Evolutionary conservation across 345 rosid genomes (phyloP), one percentile per base, ranked within the genome.

Genomic region (Diplotaxis tenuifolia): DNA sequence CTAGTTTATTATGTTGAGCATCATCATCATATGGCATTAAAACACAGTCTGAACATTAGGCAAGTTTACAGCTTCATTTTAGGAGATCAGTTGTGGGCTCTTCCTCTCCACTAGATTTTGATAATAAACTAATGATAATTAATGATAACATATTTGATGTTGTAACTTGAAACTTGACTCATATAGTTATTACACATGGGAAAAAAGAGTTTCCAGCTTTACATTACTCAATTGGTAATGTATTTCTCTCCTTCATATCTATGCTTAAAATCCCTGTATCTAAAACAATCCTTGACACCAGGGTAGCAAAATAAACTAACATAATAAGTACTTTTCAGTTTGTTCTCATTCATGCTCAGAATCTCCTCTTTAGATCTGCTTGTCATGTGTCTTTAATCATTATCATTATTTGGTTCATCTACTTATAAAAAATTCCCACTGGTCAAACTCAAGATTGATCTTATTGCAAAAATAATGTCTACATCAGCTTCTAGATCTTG

Each of bases 51-150:
- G 83, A 83, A 75, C 75, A 83, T 78, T 82, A 72, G 82, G 70
- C 84, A 78, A 80, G 75, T 76, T 71, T 66, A 20, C 77, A 81
- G 81, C 86, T 72, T 82, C 85, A 82, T 83, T 84, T 78, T 71
- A 79, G 87, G 89, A 79, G 83, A 78, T 64, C 65, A 72, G 68
- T 70, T 80, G 84, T 76, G 75, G 60, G 7, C 70, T 53, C 69
- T 61, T 75, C 70, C 50, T 47, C 66, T 16, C 65, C 70, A 42
- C 25, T 40, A 45, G 70, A 62, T 68, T 29, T 75, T 68, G 28
- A 53, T 52, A 67, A 8, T 70, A 76, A 54, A 55, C 23, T 67
- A 68, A 62, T 62, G 11, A 53, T 36, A 28, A 15, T 16, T 36
- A 28, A 15, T 16, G 19, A 54, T 61, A 50, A 38, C 15, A 47